Conservation (phyloP, 75 land plant species). For the Chamaecyparis obtusa region DNA sequence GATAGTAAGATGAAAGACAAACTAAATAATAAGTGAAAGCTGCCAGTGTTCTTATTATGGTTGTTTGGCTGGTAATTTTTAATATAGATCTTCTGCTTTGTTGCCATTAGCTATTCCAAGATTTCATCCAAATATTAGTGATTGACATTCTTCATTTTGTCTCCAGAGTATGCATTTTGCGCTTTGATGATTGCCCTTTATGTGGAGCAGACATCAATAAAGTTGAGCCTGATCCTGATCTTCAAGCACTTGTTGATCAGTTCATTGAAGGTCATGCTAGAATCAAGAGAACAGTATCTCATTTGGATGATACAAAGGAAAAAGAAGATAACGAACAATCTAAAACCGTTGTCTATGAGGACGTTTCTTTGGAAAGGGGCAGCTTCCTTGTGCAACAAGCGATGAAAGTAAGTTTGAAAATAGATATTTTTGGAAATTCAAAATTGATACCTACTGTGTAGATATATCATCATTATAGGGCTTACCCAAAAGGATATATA, state of each 20-base stretch:
- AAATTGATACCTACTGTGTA: not conserved
- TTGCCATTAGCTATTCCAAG: not conserved
- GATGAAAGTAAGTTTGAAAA: slow-evolving; percentile 68
- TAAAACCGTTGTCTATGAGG: slow-evolving; percentile 70
- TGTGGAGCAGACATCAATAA: slow-evolving; percentile 90
- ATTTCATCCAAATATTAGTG: not conserved
- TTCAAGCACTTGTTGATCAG: slow-evolving; percentile 76
- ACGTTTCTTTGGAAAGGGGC: slow-evolving; percentile 91
- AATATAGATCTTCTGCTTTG: not conserved
- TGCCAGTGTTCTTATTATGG: slow-evolving; percentile 13
- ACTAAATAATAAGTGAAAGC: not conserved
- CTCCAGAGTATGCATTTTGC: slow-evolving; percentile 75
- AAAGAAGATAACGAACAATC: slow-evolving; percentile 20
- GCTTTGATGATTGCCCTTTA: slow-evolving; percentile 86
- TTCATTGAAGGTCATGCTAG: slow-evolving; percentile 98
- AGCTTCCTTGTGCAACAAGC: slow-evolving; percentile 94
- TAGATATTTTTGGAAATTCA: not conserved
- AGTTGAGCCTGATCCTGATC: slow-evolving; percentile 65
- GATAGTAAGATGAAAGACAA: not conserved
- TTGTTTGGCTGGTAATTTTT: not conserved
- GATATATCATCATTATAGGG: not conserved
- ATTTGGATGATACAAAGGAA: slow-evolving; percentile 18
- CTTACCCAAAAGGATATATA: not conserved
- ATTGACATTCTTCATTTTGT: slow-evolving; percentile 1
- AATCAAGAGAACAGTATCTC: slow-evolving; percentile 56